Evolutionary conservation across 2,329 filamentous ascomycete genomes (phyloP), one percentile per base, ranked within the genome.

Genomic region (Monascus ruber): DNA sequence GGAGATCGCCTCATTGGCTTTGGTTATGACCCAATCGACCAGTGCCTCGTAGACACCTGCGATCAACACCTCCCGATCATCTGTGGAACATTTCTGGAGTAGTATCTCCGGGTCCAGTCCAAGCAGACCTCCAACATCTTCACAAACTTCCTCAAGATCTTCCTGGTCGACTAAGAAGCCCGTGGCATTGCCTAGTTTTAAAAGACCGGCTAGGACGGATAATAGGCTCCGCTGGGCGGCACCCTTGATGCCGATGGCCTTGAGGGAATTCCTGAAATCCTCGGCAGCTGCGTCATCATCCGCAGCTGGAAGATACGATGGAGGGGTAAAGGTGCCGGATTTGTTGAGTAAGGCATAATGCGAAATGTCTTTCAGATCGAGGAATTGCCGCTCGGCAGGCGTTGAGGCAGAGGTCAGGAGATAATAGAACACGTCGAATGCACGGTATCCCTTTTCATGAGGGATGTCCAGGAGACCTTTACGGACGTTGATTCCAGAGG

Each of bases 361-460:
- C 4, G 84, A 82, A 2, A 85, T 77, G 6, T 79, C 71, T 63
- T 86, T 83, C 26, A 98, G 73, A 25, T 83, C 79, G 9, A 98
- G 68, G 44, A 88, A 94, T 57, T 96, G 89, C 40, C 86, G 74
- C 65, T 98, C 91, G 1, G 86, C 81, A 4, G 83, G 79, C 1
- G 85, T 91, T 0, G 91, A 94, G 1, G 85, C 83, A n/a, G 84
- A 87, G 0, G 88, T 93, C 33, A 96, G 73, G 1, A 98, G 77
- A 54, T 95, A 96, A 66, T 98, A 96, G 58, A 98, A 96, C 36
- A 94, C 91, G 56, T 98, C 89, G 51, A 98, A 98, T 3, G 89
- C 91, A 46, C 91, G 81, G 62, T 86, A 86, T 8, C 91, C 91
- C 5, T 78, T 56, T 55, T 94, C 79, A 0, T 79, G 63, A 0